A percentile compares a stretch with the other conserved stretches of the same genome.
Evolutionary conservation across 257 asterid species (phyloP).

Genomic region (Gardenia jasminoides): DNA sequence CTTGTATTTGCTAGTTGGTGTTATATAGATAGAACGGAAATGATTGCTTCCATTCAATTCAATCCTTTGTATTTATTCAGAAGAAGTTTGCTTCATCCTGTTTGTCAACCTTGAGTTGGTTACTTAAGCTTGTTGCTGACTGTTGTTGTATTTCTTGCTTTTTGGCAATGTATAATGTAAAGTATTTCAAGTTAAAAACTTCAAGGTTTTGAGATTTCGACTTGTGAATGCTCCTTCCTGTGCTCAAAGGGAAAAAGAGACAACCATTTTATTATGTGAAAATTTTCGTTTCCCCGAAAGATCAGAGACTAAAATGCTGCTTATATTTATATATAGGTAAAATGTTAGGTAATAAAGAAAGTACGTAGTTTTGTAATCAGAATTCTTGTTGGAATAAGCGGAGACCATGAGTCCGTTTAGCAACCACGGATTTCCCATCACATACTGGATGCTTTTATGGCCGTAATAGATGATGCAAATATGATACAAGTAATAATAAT

Average conservation of each 20-base stretch:
- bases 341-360: too few relatives aligned
- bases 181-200: background rate
- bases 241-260: background rate
- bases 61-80: slow-evolving; percentile 20
- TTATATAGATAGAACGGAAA: slow-evolving; percentile 8
- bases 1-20: background rate
- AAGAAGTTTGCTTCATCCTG: background rate
- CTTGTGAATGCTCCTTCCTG: background rate
- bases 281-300: too few relatives aligned
- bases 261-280: background rate
- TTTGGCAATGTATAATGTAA: background rate
- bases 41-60: slow-evolving; percentile 14
- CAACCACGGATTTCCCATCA: background rate
- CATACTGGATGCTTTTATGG: background rate
- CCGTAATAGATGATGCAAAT: background rate
- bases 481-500: too few relatives aligned
- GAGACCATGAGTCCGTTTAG: background rate
- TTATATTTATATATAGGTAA: too few relatives aligned
- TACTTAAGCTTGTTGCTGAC: background rate
- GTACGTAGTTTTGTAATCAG: background rate
- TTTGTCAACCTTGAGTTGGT: background rate
- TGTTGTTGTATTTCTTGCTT: background rate
- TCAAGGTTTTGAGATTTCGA: background rate
- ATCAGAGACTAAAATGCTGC: background rate
- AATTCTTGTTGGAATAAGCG: background rate